phyloP scores from a whole-genome alignment of 2,329 filamentous ascomycete genomes.

The Metarhizium guizhouense region DNA sequence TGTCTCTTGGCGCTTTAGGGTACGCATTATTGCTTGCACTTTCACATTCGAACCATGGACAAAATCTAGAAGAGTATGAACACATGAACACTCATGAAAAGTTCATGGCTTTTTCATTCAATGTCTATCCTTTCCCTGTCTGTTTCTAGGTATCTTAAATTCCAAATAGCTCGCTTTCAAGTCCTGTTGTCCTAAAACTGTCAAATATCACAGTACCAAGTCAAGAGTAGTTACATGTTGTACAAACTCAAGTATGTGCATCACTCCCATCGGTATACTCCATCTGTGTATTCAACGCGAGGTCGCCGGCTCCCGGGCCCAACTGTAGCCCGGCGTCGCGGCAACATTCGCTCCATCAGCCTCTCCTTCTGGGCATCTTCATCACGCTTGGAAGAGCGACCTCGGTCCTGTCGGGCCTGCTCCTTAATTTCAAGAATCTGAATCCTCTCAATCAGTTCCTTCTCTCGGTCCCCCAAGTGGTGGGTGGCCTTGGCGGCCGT shows the following conservation, averaged over 20 bases:
- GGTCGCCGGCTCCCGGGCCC: constrained; percentile 26
- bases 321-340: constrained; percentile 26
- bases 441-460: constrained; percentile 26
- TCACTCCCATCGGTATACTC: constrained; percentile 32
- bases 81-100: too few relatives aligned
- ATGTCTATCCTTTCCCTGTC: too few relatives aligned
- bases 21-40: too few relatives aligned
- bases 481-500: constrained; percentile 15
- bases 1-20: too few relatives aligned
- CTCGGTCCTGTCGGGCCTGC: constrained; percentile 20
- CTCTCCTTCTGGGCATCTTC: constrained; percentile 29
- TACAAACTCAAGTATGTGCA: too few relatives aligned
- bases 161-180: too few relatives aligned
- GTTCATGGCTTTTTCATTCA: too few relatives aligned
- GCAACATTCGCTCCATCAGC: constrained; percentile 31
- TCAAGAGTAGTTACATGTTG: too few relatives aligned
- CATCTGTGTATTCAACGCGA: constrained; percentile 28
- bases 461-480: constrained; percentile 11
- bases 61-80: too few relatives aligned
- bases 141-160: too few relatives aligned
- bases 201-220: not conserved
- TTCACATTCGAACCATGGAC: too few relatives aligned
- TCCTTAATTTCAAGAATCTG: constrained; percentile 23
- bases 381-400: constrained; percentile 12
- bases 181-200: too few relatives aligned